phyloP scores from a whole-genome alignment of 2,329 filamentous ascomycete species.

The Penicillium janthinellum region DNA sequence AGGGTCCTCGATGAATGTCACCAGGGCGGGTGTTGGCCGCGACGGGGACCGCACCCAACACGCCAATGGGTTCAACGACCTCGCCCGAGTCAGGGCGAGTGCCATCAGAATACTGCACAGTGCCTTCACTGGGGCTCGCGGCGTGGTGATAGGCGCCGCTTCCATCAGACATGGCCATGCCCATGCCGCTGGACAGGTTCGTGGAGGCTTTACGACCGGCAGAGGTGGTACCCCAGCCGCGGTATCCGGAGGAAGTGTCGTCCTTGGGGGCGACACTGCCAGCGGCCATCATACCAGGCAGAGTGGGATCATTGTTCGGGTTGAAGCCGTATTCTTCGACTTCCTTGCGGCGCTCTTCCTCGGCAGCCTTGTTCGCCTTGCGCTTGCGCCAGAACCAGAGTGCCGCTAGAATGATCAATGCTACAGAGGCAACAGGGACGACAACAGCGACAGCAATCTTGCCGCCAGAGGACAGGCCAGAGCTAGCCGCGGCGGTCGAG shows the following conservation, averaged over 20 bases:
- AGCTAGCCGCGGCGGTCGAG: constrained; percentile 26
- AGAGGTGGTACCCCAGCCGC: constrained; percentile 86
- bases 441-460: constrained; percentile 92
- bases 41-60: constrained; percentile 69
- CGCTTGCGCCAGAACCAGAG: constrained; percentile 87
- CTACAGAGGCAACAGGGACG: constrained; percentile 86
- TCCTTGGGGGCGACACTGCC: constrained; percentile 66
- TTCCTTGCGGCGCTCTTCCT: constrained; percentile 89
- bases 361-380: constrained; percentile 79
- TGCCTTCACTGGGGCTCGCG: constrained; percentile 65
- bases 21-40: constrained; percentile 64
- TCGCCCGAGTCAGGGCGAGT: constrained; percentile 62
- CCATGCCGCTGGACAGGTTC: constrained; percentile 74
- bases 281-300: constrained; percentile 59
- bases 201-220: constrained; percentile 84
- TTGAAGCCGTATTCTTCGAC: constrained; percentile 98
- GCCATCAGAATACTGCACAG: constrained; percentile 64
- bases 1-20: constrained; percentile 84
- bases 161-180: constrained; percentile 70
- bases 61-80: constrained; percentile 79
- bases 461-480: constrained; percentile 53
- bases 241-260: constrained; percentile 72
- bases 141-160: constrained; percentile 54
- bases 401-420: constrained; percentile 72
- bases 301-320: constrained; percentile 89